These are phyloP conservation scores for Suillus clintonianus DNA, from an alignment of 768 basidiomycete genomes.

Conservation along the genomic window DNA sequence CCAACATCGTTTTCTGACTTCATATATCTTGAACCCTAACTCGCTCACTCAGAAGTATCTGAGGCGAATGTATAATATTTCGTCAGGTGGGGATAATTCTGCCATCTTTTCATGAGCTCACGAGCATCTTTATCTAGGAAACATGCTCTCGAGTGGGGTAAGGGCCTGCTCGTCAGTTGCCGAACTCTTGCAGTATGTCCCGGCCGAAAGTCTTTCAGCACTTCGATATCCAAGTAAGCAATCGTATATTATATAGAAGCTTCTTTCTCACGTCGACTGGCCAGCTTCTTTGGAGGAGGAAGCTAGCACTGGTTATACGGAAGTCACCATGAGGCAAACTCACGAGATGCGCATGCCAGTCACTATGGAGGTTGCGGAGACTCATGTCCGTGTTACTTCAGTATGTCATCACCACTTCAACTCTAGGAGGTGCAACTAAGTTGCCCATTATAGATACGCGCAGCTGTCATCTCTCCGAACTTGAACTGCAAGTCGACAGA, in stretches of 20 bases:
- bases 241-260: not conserved
- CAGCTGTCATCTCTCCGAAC: conserved; percentile 67
- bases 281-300: conserved; percentile 68
- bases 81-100: conserved; percentile 38
- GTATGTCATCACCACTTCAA: conserved; percentile 41
- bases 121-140: conserved; percentile 37
- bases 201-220: conserved; percentile 45
- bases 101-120: not conserved
- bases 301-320: conserved; percentile 48
- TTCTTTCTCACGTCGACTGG: conserved; percentile 7
- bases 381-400: conserved; percentile 77
- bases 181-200: conserved; percentile 60
- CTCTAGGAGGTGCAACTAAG: conserved; percentile 4
- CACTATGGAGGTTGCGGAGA: conserved; percentile 60
- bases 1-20: conserved; percentile 55
- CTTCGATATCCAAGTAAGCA: conserved; percentile 59
- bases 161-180: conserved; percentile 63
- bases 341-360: conserved; percentile 75
- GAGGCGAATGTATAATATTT: conserved; percentile 74
- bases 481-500: conserved; percentile 80
- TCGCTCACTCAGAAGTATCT: conserved; percentile 70
- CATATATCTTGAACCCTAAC: conserved; percentile 78
- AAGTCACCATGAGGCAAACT: conserved; percentile 67
- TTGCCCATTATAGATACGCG: conserved; percentile 51
- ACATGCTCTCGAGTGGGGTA: conserved; percentile 51